Evolutionary conservation across 2,329 filamentous ascomycete species (phyloP).

Genomic region (Hymenotorrendiella dingleyae): DNA sequence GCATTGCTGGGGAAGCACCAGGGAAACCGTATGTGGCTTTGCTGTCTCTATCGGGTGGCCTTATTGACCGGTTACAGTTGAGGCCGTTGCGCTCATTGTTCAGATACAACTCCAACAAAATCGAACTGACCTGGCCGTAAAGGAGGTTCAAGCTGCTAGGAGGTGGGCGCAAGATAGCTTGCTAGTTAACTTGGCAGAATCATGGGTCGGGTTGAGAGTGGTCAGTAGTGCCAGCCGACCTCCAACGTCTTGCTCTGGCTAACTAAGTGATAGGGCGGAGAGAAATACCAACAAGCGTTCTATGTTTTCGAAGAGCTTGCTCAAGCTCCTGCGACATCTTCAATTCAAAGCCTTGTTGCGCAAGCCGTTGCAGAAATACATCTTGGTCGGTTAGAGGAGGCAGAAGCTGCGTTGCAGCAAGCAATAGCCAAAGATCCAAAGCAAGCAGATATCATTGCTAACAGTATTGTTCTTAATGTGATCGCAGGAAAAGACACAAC

Average conservation of each 20-base stretch:
- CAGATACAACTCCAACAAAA: conserved; percentile 93
- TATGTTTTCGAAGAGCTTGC: conserved; percentile 98
- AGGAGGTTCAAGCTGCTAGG: conserved; percentile 80
- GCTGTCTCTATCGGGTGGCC: background rate
- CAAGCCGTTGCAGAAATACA: conserved; percentile 92
- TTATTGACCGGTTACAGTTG: conserved; percentile 39
- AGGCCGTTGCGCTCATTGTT: conserved; percentile 78
- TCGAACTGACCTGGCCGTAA: conserved; percentile 80
- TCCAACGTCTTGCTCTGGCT: background rate
- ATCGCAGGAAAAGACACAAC: conserved; percentile 66
- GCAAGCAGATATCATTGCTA: conserved; percentile 72
- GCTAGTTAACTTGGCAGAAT: conserved; percentile 89
- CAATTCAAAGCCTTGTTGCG: conserved; percentile 68
- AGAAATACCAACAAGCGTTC: conserved; percentile 93
- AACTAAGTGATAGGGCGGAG: conserved; percentile 60
- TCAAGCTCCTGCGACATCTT: conserved; percentile 75
- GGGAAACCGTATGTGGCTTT: conserved; percentile 61
- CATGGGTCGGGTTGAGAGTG: conserved; percentile 85
- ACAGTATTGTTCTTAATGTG: conserved; percentile 72
- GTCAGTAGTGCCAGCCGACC: conserved; percentile 42
- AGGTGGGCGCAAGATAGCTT: conserved; percentile 94
- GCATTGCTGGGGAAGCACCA: conserved; percentile 76
- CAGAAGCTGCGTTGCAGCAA: conserved; percentile 77
- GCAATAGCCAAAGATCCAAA: conserved; percentile 68
- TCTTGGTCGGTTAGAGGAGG: conserved; percentile 81